Percentiles rank a stretch among this genome's conserved stretches.
phyloP scores from a whole-genome alignment of 2,329 filamentous ascomycete species.

The Dactylellina leptospora region DNA sequence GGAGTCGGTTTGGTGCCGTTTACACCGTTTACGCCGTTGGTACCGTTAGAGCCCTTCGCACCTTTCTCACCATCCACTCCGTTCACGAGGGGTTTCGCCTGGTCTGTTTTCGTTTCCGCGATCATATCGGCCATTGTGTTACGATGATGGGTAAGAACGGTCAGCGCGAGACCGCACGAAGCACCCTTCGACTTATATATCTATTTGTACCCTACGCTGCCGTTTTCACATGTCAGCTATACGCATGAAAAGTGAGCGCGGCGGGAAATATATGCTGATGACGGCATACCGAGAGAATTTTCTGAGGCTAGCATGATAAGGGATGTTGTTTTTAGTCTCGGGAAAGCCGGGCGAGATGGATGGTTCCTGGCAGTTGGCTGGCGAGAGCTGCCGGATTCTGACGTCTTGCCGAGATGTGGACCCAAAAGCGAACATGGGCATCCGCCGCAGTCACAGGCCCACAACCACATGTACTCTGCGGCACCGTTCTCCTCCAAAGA shows the following conservation, averaged over 20 bases:
- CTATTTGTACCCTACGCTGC: neutral
- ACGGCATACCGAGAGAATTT: constrained; percentile 39
- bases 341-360: constrained; percentile 10
- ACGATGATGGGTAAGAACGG: constrained; percentile 11
- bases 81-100: constrained; percentile 12
- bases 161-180: neutral
- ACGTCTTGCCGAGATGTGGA: constrained; percentile 26
- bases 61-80: constrained; percentile 23
- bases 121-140: constrained; percentile 32
- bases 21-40: constrained; percentile 20
- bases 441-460: neutral
- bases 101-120: constrained; percentile 5
- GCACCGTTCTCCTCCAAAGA: too few species aligned
- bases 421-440: neutral
- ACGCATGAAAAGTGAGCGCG: neutral
- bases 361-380: constrained; percentile 14
- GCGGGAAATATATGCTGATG: constrained; percentile 18
- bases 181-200: neutral
- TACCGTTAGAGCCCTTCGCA: too few species aligned
- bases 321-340: constrained; percentile 22
- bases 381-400: constrained; percentile 43
- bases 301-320: constrained; percentile 26
- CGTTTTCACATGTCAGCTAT: constrained; percentile 48
- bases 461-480: too few species aligned
- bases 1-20: constrained; percentile 23